phyloP scores from a whole-genome alignment of 805 yeast genomes.

The Wickerhamomyces bovis region DNA sequence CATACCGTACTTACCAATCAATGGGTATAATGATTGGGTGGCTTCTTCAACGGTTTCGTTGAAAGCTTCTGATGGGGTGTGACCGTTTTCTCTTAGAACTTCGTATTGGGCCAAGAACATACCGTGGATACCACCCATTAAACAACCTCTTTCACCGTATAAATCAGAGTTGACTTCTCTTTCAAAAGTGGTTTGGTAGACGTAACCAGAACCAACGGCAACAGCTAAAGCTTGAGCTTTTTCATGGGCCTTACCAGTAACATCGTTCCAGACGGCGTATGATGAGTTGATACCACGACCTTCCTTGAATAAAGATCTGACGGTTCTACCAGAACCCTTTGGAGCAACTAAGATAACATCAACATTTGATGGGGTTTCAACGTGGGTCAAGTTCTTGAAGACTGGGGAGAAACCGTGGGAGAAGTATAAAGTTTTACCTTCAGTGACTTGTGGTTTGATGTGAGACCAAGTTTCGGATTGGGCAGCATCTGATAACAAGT shows the following conservation, averaged over 20 bases:
- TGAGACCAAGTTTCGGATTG: conserved; percentile 96
- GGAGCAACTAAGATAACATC: conserved; percentile 99
- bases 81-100: conserved; percentile 99
- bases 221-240: conserved; percentile 97
- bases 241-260: conserved; percentile 98
- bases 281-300: conserved; percentile 99
- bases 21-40: conserved; percentile 98
- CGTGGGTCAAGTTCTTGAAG: conserved; percentile 95
- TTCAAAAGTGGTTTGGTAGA: conserved; percentile 98
- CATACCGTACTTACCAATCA: conserved; percentile 99
- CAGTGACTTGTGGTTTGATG: conserved; percentile 86
- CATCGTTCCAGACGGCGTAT: conserved; percentile 99
- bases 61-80: conserved; percentile 99
- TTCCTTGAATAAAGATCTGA: conserved; percentile 98
- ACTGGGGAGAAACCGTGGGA: conserved; percentile 99
- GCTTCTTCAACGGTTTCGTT: conserved; percentile 99
- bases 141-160: conserved; percentile 99
- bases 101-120: conserved; percentile 99
- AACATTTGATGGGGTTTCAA: conserved; percentile 88
- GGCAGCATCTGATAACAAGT: conserved; percentile 98
- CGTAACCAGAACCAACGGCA: conserved; percentile 99
- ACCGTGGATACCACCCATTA: conserved; percentile 99
- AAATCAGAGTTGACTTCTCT: conserved; percentile 98
- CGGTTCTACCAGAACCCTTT: conserved; percentile 99
- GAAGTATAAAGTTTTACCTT: conserved; percentile 97